Evolutionary conservation across 179 eudicot genomes (phyloP).

Genomic region (Drosera spatulata): DNA sequence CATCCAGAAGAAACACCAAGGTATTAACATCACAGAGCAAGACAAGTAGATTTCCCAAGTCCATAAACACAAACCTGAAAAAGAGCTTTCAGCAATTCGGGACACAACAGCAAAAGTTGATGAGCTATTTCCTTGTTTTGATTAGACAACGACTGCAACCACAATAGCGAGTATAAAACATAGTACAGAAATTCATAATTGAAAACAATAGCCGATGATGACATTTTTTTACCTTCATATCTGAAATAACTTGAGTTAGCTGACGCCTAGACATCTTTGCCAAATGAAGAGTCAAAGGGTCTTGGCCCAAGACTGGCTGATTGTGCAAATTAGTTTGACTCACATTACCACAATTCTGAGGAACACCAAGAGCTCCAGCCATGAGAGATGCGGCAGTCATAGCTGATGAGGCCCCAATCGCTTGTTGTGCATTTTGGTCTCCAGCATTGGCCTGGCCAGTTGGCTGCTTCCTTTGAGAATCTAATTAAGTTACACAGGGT

Average conservation of each 20-base stretch:
- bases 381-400: slow-evolving; percentile 76
- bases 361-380: slow-evolving; percentile 85
- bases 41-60: too few species aligned
- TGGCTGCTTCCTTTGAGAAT: slow-evolving; percentile 56
- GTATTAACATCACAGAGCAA: too few species aligned
- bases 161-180: slow-evolving; percentile 13
- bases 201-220: slow-evolving; percentile 2
- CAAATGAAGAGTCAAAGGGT: slow-evolving; percentile 80
- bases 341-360: slow-evolving; percentile 41
- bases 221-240: slow-evolving; percentile 51
- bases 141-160: slow-evolving; percentile 58
- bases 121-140: slow-evolving; percentile 78
- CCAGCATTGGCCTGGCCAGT: slow-evolving; percentile 44
- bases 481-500: slow-evolving; percentile 20
- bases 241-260: slow-evolving; percentile 62
- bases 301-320: slow-evolving; percentile 45
- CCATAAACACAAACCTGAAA: slow-evolving; percentile 46
- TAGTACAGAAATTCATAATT: background rate
- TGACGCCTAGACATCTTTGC: slow-evolving; percentile 87
- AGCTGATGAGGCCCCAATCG: slow-evolving; percentile 72
- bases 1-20: too few species aligned
- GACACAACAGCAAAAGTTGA: slow-evolving; percentile 60
- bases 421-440: slow-evolving; percentile 48
- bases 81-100: slow-evolving; percentile 73
- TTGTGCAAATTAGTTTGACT: slow-evolving; percentile 49